phyloP scores from a whole-genome alignment of 306 rosid species.

The Rubus parviflorus region DNA sequence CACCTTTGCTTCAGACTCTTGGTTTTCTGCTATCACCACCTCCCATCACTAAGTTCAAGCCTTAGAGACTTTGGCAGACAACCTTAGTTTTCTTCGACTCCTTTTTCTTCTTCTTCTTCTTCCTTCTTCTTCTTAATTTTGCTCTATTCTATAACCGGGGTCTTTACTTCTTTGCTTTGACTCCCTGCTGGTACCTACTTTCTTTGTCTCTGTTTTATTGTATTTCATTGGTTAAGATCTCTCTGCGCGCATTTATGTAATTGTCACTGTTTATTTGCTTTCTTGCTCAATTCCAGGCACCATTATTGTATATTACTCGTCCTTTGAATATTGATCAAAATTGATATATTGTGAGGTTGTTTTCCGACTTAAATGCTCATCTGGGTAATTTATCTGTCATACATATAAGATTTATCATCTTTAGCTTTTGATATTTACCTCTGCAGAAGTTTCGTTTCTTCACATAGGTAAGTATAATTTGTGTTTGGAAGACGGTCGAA shows the following conservation, averaged over 20 bases:
- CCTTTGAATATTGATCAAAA: slow-evolving; percentile 9
- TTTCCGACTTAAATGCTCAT: slow-evolving; percentile 18
- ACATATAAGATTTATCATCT: neutral
- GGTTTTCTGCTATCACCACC: slow-evolving; percentile 12
- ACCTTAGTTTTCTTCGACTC: neutral
- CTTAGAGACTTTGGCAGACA: slow-evolving; percentile 4
- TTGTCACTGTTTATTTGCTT: neutral
- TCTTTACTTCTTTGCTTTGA: slow-evolving; percentile 30
- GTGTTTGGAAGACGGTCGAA: neutral
- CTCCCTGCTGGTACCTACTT: slow-evolving; percentile 33
- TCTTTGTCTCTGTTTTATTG: neutral
- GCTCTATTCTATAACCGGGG: slow-evolving; percentile 36
- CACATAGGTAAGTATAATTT: neutral
- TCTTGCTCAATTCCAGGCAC: neutral
- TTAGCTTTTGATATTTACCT: neutral
- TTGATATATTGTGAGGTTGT: neutral
- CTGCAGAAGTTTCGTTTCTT: slow-evolving; percentile 1
- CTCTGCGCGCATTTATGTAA: neutral
- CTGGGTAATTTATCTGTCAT: slow-evolving; percentile 33
- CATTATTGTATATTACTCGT: neutral
- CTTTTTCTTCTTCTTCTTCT: slow-evolving; percentile 12
- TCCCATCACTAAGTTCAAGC: slow-evolving; percentile 18
- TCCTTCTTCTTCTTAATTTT: slow-evolving; percentile 5
- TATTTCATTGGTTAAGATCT: slow-evolving; percentile 2
- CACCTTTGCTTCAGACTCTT: slow-evolving; percentile 14